Evolutionary conservation across 2,329 filamentous ascomycete genomes (phyloP).

Genomic region (Bimuria novae-zelandiae): DNA sequence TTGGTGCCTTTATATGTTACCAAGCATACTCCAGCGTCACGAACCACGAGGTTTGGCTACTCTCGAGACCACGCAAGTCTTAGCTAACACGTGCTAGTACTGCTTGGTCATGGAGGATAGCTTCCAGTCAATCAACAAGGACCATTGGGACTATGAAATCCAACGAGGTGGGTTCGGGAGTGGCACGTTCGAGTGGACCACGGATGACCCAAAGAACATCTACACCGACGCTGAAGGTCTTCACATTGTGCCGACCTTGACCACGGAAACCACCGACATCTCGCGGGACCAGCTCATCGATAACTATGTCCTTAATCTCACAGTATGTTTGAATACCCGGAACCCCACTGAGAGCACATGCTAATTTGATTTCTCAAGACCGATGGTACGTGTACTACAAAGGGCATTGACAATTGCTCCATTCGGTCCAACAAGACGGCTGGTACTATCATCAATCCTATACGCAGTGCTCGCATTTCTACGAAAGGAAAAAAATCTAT

Average conservation of each 20-base stretch:
- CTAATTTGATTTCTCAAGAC: slow-evolving; percentile 1
- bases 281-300: slow-evolving; percentile 69
- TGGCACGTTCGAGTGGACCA: slow-evolving; percentile 72
- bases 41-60: slow-evolving; percentile 16
- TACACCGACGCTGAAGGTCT: slow-evolving; percentile 71
- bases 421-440: slow-evolving; percentile 76
- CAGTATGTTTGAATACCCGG: background rate
- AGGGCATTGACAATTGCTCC: slow-evolving; percentile 63
- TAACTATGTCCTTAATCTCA: slow-evolving; percentile 28
- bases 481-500: slow-evolving; percentile 71
- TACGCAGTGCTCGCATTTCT: slow-evolving; percentile 75
- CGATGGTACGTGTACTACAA: slow-evolving; percentile 69
- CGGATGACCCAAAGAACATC: slow-evolving; percentile 69
- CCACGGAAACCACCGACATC: slow-evolving; percentile 62
- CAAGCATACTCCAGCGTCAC: slow-evolving; percentile 26
- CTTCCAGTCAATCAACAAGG: slow-evolving; percentile 59
- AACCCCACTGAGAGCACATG: background rate
- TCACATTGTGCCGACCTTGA: slow-evolving; percentile 76
- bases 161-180: slow-evolving; percentile 76
- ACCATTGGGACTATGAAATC: slow-evolving; percentile 73
- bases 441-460: slow-evolving; percentile 73
- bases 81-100: slow-evolving; percentile 18
- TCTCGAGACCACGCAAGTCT: background rate
- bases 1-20: slow-evolving; percentile 30
- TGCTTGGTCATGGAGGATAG: slow-evolving; percentile 59